These are phyloP conservation scores for Globisporangium perplexum DNA, from an alignment of 352 stramenopile genomes.

Conservation along the genomic window DNA sequence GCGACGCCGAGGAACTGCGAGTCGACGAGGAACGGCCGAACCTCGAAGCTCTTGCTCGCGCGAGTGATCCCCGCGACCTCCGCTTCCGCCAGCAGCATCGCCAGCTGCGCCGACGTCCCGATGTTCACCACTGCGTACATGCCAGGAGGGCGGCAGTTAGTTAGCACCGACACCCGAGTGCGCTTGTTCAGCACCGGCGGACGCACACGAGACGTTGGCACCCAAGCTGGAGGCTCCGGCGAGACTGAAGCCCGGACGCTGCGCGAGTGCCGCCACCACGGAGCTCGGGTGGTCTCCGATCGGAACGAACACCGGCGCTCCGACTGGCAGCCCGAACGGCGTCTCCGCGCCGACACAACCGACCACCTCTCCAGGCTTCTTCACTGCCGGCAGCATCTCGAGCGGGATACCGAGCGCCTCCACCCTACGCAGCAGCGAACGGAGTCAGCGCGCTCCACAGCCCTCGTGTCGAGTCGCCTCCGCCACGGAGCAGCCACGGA, in stretches of 20 bases:
- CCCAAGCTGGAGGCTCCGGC: conserved; percentile 7
- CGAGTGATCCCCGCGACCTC: conserved; percentile 20
- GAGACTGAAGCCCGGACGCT: conserved; percentile 21
- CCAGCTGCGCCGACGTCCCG: conserved; percentile 75
- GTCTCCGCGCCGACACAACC: conserved; percentile 16
- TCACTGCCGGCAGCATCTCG: conserved; percentile 54
- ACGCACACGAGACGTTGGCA: conserved; percentile 40
- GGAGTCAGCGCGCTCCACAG: not conserved
- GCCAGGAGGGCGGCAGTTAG: too few species aligned
- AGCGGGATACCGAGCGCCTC: conserved; percentile 49
- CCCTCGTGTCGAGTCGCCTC: not conserved
- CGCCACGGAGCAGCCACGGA: conserved; percentile 13
- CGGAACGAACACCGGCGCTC: conserved; percentile 40
- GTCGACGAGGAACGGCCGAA: conserved; percentile 60
- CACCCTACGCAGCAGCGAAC: conserved; percentile 21
- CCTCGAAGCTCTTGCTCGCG: conserved; percentile 48
- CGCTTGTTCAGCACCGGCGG: too few species aligned
- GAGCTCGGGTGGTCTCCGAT: conserved; percentile 82
- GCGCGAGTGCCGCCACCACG: conserved; percentile 43
- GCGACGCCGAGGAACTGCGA: conserved; percentile 61
- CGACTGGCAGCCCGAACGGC: conserved; percentile 24
- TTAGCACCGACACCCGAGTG: too few species aligned
- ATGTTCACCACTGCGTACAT: conserved; percentile 64
- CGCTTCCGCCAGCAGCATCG: conserved; percentile 44
- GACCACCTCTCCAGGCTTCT: conserved; percentile 41